Conservation (phyloP, 2,329 filamentous ascomycete genomes). For the Trichoderma breve region DNA sequence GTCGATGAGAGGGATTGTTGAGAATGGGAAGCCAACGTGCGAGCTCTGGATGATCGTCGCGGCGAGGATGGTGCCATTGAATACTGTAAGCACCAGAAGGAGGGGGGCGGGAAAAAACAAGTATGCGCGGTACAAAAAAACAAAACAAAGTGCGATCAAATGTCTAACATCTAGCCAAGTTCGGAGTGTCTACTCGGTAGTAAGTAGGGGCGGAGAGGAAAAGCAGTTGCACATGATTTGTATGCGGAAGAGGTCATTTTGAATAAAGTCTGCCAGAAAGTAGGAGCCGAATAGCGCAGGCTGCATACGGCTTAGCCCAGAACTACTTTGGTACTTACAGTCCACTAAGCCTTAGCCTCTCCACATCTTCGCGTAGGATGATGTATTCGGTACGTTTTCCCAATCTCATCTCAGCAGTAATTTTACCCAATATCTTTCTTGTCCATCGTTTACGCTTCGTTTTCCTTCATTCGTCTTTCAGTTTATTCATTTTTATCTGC, state of each 20-base stretch:
- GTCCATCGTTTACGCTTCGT: background rate
- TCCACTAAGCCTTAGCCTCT: background rate
- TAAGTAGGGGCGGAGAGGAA: background rate
- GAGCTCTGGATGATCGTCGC: slow-evolving; percentile 88
- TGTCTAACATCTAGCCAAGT: slow-evolving; percentile 9
- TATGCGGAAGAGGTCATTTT: background rate
- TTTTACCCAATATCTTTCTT: background rate
- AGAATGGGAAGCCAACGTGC: slow-evolving; percentile 71
- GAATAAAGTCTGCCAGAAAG: background rate
- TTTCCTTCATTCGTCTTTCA: background rate
- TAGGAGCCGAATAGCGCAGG: background rate
- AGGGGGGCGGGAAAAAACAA: slow-evolving; percentile 20
- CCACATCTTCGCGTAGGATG: slow-evolving; percentile 8
- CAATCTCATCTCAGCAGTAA: background rate
- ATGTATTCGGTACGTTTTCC: slow-evolving; percentile 16
- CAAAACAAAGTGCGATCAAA: background rate
- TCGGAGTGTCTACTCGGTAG: background rate
- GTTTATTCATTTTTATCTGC: background rate
- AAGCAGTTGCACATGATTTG: background rate
- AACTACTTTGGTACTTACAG: background rate
- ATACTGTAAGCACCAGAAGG: slow-evolving; percentile 23
- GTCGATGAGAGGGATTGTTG: slow-evolving; percentile 78
- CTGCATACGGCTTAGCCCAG: background rate
- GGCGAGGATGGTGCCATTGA: slow-evolving; percentile 66
- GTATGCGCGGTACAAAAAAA: slow-evolving; percentile 1